A percentile compares a stretch with the other conserved stretches of the same genome.
phyloP scores from a whole-genome alignment of 257 asterid genomes.

The Nicotiana otophora region DNA sequence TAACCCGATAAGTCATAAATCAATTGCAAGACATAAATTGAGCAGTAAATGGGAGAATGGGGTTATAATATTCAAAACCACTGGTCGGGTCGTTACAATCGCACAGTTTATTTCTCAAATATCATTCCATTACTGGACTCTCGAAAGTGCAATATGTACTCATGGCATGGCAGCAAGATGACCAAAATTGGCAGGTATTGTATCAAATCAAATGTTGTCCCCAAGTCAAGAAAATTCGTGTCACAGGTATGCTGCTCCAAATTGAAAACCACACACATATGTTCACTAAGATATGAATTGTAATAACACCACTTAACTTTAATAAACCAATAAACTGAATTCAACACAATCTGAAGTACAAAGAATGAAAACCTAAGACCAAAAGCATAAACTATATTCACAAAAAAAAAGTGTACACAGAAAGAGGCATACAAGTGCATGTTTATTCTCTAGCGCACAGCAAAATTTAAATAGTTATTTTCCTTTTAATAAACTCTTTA shows the following conservation, averaged over 20 bases:
- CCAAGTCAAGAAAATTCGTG: neutral
- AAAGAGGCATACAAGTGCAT: neutral
- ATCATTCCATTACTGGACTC: neutral
- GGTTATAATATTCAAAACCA: too few species aligned
- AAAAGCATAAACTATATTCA: conserved; percentile 15
- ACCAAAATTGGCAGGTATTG: neutral
- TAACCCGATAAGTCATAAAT: too few species aligned
- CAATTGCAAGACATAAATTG: too few species aligned
- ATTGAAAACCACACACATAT: neutral
- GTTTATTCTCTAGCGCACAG: conserved; percentile 1
- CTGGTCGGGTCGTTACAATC: too few species aligned
- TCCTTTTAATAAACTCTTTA: neutral
- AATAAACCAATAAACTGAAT: neutral
- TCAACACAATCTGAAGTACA: conserved; percentile 2
- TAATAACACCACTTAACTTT: neutral
- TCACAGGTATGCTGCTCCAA: neutral
- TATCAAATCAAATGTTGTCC: neutral
- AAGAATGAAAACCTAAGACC: neutral
- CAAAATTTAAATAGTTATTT: neutral
- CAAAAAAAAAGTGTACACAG: conserved; percentile 15
- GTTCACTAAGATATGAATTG: neutral
- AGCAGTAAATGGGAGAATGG: too few species aligned
- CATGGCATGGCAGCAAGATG: neutral
- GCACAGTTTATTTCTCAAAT: neutral
- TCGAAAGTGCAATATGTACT: neutral